Conservation (phyloP, 768 basidiomycete genomes). For the Tricholoma sp. region DNA sequence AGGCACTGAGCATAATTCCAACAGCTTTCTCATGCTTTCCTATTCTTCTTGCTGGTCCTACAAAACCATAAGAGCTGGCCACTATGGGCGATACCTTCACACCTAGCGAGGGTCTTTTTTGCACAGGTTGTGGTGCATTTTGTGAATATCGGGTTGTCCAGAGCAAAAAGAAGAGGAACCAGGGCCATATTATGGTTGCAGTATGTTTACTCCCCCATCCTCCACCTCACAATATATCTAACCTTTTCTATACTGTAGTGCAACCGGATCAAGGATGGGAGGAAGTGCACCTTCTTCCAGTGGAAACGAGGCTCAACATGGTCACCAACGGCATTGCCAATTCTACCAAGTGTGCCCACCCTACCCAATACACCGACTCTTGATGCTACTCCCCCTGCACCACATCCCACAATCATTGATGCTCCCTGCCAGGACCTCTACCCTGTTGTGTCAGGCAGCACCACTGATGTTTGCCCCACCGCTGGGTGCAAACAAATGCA, state of each 20-base stretch:
- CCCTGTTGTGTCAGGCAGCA: background rate
- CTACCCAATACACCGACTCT: background rate
- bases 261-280: background rate
- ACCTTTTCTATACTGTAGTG: background rate
- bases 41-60: background rate
- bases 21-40: background rate
- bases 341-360: background rate
- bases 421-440: background rate
- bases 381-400: background rate
- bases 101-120: background rate
- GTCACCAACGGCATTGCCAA: background rate
- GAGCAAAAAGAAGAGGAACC: background rate
- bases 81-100: background rate
- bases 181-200: background rate
- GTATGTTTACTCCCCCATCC: background rate
- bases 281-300: background rate
- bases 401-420: background rate
- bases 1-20: too few species aligned
- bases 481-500: background rate
- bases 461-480: background rate
- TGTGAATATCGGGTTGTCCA: background rate
- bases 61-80: background rate
- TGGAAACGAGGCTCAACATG: background rate
- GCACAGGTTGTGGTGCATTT: background rate
- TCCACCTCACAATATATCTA: background rate